A percentile compares a stretch with the other conserved stretches of the same genome.
Conservation (phyloP, 768 basidiomycete species). For the Lentinula detonsa region DNA sequence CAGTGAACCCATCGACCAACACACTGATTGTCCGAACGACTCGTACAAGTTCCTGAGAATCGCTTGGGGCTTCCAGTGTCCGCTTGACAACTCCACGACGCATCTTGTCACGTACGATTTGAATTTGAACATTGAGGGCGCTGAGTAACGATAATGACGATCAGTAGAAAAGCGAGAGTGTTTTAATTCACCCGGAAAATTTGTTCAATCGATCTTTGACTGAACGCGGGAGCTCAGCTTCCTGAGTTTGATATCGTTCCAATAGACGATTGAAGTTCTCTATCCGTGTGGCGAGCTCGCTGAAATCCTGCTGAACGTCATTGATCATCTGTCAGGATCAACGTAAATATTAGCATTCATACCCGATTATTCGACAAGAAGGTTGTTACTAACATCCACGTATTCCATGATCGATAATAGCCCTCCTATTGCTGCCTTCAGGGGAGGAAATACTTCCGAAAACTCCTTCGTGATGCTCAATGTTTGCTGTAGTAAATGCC, state of each 20-base stretch:
- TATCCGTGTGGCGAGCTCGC: not conserved
- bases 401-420: not conserved
- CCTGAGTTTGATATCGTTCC: not conserved
- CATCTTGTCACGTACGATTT: not conserved
- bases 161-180: not conserved
- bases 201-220: not conserved
- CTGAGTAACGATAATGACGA: not conserved
- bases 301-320: not conserved
- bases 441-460: not conserved
- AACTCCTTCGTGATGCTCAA: not conserved
- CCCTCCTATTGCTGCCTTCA: not conserved
- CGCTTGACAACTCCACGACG: not conserved
- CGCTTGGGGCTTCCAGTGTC: not conserved
- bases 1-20: not conserved
- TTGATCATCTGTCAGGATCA: not conserved
- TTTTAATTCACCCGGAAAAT: not conserved
- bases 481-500: not conserved
- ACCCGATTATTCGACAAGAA: no score
- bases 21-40: not conserved
- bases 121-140: not conserved
- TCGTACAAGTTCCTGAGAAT: not conserved
- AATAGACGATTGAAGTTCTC: not conserved
- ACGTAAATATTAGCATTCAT: not conserved
- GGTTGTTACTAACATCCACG: not conserved
- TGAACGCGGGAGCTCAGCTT: not conserved